A percentile compares a stretch with the other conserved stretches of the same genome.
Conservation (phyloP, 129 eudicot species). For the Saposhnikovia divaricata region DNA sequence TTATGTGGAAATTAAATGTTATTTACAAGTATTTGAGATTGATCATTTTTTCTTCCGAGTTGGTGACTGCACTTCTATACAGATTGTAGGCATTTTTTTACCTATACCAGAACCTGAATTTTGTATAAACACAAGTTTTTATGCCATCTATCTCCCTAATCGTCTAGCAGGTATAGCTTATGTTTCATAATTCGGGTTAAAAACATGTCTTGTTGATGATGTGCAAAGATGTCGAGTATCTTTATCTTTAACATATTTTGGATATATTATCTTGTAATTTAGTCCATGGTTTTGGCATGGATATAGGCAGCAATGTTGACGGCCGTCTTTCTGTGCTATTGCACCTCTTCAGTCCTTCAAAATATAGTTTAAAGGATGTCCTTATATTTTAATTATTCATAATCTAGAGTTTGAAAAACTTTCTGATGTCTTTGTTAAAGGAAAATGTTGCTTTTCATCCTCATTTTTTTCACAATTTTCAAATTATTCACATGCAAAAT, state of each 20-base stretch:
- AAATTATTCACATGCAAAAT: neutral
- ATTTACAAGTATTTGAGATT: neutral
- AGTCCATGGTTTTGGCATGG: neutral
- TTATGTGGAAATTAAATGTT: neutral
- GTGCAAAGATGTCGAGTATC: neutral
- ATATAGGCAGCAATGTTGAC: neutral
- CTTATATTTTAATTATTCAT: neutral
- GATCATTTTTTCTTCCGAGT: neutral
- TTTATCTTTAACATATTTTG: neutral
- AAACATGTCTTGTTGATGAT: neutral
- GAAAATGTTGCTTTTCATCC: neutral
- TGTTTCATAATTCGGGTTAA: neutral
- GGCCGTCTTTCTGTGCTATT: neutral
- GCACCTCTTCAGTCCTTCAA: neutral
- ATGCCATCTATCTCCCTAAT: neutral
- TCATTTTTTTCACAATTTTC: neutral
- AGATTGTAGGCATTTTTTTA: neutral
- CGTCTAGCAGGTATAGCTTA: neutral
- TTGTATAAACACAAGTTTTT: neutral
- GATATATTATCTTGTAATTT: neutral
- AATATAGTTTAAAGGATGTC: neutral
- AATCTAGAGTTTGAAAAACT: neutral
- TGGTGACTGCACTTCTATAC: neutral
- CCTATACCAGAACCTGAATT: neutral
- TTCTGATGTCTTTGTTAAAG: neutral